Evolutionary conservation across 2,329 filamentous ascomycete species (phyloP).

Genomic region (Penicillium frequentans): DNA sequence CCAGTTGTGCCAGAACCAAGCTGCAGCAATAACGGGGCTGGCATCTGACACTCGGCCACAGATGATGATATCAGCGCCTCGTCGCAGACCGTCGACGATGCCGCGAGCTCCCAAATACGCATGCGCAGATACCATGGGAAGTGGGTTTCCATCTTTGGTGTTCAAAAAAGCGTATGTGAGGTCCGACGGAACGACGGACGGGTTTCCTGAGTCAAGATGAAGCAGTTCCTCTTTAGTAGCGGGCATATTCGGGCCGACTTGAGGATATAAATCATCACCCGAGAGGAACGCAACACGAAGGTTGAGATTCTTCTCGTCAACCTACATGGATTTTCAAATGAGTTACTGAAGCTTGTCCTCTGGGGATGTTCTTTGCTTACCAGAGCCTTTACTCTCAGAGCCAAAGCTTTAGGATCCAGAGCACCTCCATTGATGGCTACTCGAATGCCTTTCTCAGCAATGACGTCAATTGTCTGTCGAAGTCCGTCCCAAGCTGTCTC

Average conservation of each 20-base stretch:
- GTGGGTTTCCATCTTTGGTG: conserved; percentile 33
- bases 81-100: conserved; percentile 34
- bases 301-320: conserved; percentile 33
- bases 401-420: conserved; percentile 55
- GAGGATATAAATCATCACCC: conserved; percentile 47
- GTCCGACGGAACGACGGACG: conserved; percentile 33
- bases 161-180: conserved; percentile 42
- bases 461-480: conserved; percentile 46
- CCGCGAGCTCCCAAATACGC: conserved; percentile 10
- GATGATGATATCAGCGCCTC: conserved; percentile 45
- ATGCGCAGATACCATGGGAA: conserved; percentile 45
- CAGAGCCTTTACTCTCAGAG: conserved; percentile 46
- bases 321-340: conserved; percentile 18
- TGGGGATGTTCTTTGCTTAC: conserved; percentile 18
- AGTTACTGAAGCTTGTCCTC: neutral
- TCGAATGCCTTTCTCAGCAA: conserved; percentile 53
- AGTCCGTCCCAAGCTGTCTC: conserved; percentile 52
- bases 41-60: conserved; percentile 47
- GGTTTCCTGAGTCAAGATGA: conserved; percentile 46
- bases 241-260: conserved; percentile 34
- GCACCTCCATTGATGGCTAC: conserved; percentile 59
- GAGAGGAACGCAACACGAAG: conserved; percentile 48
- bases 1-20: conserved; percentile 59
- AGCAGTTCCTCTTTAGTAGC: conserved; percentile 32
- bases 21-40: conserved; percentile 56